Evolutionary conservation across 495 filamentous ascomycete genomes (phyloP), one percentile per base, ranked within the genome.

Genomic region (Chaetomidium leptoderma): DNA sequence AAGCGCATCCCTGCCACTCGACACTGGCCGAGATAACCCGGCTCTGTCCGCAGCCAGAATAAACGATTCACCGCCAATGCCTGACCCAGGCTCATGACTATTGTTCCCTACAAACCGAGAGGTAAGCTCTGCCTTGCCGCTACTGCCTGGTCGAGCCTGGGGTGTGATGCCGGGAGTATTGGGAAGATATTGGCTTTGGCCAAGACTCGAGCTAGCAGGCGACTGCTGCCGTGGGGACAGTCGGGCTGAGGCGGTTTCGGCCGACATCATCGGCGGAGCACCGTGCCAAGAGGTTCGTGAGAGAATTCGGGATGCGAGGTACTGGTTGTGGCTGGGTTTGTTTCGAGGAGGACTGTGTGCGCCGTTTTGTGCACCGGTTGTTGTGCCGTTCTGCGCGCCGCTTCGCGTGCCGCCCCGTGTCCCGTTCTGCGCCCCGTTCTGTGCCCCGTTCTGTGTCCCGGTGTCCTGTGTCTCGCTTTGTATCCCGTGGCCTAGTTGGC

Each of bases 261-360:
- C 61, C 29, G 81, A 82, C 79, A 83, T 84, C 63, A 80, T 78
- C 42, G 84, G 83, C 14, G 81, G 77, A 21, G 79, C 78, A 58
- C 80, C 76, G 39, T 81, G 73, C 10, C 79, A 81, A 7, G 78
- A 74, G 30, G 72, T 76, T 49, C 83, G 76, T 63, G 84, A 78
- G 5, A 87, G 74, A 19, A 87, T 69, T 46, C 82, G 72, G 3
- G 81, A 77, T 16, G 83, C 86, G 55, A 86, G 76, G 39, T 76
- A 74, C 52, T 79, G 70, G 29, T 71, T 76, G 37, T 71, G 71
- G 10, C 64, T 66, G 16, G 65, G 57, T 7, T 61, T 68, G 58
- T 70, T 68, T 50, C 63, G 66, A 21, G 59, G 54, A 2, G 66
- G 63, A 14, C 60, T 65, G 14, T 42, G 47, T 14, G 42, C 44